Conservation (phyloP, 306 rosid genomes). For the Cicer cuneatum region DNA sequence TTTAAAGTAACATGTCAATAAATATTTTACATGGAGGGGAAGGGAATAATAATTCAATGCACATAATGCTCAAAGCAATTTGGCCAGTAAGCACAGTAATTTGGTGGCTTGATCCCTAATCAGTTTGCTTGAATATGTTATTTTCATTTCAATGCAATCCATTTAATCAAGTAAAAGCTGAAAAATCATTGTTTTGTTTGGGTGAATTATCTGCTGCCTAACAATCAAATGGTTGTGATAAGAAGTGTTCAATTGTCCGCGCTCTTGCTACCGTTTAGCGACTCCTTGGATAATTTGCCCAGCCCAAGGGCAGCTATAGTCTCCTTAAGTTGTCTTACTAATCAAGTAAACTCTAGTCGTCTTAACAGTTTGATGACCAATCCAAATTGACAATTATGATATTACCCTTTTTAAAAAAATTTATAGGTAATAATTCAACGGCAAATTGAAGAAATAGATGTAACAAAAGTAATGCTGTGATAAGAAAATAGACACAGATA, state of each 20-base stretch:
- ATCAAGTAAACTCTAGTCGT: slow-evolving; percentile 4
- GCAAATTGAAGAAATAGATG: neutral
- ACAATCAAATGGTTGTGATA: neutral
- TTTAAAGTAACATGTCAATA: neutral
- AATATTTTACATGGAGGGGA: neutral
- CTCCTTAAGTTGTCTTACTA: neutral
- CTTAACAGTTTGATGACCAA: neutral
- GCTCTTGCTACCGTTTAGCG: neutral
- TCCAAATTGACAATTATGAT: neutral
- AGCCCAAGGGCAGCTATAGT: neutral
- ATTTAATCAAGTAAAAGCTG: neutral
- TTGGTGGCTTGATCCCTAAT: neutral
- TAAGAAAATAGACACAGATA: neutral
- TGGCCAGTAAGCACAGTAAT: neutral
- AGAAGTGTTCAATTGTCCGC: neutral
- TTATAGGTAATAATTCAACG: neutral
- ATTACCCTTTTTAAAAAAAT: neutral
- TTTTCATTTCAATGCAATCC: neutral
- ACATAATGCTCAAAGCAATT: neutral
- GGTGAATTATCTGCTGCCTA: neutral
- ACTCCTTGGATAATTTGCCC: neutral
- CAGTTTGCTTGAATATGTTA: neutral
- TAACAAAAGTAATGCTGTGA: neutral
- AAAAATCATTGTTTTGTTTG: neutral
- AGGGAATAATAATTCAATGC: neutral